Conservation (phyloP, 768 basidiomycete species). For the Lactarius pseudohatsudake region DNA sequence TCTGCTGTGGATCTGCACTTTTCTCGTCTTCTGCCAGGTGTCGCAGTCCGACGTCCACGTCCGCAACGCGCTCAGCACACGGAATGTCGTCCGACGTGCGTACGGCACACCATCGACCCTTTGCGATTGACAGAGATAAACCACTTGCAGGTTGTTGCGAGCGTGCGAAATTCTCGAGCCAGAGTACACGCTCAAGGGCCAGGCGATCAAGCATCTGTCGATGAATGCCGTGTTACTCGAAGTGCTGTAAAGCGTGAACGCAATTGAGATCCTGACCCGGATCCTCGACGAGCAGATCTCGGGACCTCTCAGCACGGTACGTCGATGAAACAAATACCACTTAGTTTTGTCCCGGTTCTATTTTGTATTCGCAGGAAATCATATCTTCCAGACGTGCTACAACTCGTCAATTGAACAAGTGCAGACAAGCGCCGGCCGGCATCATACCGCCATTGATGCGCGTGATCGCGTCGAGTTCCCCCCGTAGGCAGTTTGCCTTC, state of each 20-base stretch:
- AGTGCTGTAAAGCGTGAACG: conserved; percentile 93
- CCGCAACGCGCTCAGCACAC: conserved; percentile 84
- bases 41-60: conserved; percentile 96
- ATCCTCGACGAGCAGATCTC: too few relatives aligned
- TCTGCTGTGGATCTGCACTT: conserved; percentile 34
- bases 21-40: conserved; percentile 87
- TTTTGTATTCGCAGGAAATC: conserved; percentile 63
- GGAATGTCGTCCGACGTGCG: conserved; percentile 88
- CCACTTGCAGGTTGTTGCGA: conserved; percentile 61
- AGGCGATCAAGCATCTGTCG: conserved; percentile 86
- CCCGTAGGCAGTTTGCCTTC: conserved; percentile 93
- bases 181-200: conserved; percentile 81
- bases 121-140: neutral
- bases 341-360: neutral
- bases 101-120: conserved; percentile 25
- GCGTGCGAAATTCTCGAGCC: conserved; percentile 85
- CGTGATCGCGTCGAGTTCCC: conserved; percentile 85
- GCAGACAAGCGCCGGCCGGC: conserved; percentile 93
- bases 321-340: conserved; percentile 32
- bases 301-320: conserved; percentile 60
- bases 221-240: conserved; percentile 91
- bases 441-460: conserved; percentile 90
- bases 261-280: conserved; percentile 80
- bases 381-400: conserved; percentile 96
- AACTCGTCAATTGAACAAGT: conserved; percentile 93